Evolutionary conservation across 176 grass and related monocot species (phyloP).

Genomic region (Puccinellia tenuiflora): DNA sequence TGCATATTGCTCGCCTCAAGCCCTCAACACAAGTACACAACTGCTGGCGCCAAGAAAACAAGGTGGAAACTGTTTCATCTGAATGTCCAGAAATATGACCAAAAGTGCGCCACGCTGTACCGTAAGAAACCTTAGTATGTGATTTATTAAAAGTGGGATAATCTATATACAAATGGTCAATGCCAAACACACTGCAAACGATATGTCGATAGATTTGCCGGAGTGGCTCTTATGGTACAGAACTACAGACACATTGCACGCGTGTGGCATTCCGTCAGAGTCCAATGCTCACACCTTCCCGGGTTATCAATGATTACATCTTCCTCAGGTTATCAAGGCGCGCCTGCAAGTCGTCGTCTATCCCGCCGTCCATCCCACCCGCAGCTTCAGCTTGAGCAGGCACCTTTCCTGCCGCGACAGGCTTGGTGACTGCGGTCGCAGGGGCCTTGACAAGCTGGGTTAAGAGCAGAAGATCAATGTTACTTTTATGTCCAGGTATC

Average conservation of each 20-base stretch:
- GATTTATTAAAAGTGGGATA: not conserved
- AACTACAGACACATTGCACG: not conserved
- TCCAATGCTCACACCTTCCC: conserved; percentile 56
- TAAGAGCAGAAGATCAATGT: not conserved
- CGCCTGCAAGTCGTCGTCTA: conserved; percentile 62
- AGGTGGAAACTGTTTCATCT: not conserved
- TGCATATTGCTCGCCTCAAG: not conserved
- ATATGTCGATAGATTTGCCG: not conserved
- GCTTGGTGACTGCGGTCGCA: conserved; percentile 36
- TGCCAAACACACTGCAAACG: not conserved
- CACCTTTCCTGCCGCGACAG: conserved; percentile 31
- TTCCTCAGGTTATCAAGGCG: conserved; percentile 77
- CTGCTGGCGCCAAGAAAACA: not conserved
- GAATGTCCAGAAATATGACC: not conserved
- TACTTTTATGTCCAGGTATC: not conserved
- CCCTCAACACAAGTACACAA: not conserved
- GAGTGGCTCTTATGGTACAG: conserved; percentile 16
- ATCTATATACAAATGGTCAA: conserved; percentile 9
- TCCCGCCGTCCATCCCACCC: conserved; percentile 41
- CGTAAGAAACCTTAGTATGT: not conserved
- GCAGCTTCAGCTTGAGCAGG: conserved; percentile 62
- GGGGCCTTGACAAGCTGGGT: conserved; percentile 60
- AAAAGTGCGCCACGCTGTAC: not conserved
- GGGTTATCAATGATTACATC: conserved; percentile 54
- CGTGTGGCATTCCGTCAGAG: not conserved